A percentile compares a stretch with the other conserved stretches of the same genome.
Conservation (phyloP, 2,329 filamentous ascomycete species). For the Aureobasidium sp. region DNA sequence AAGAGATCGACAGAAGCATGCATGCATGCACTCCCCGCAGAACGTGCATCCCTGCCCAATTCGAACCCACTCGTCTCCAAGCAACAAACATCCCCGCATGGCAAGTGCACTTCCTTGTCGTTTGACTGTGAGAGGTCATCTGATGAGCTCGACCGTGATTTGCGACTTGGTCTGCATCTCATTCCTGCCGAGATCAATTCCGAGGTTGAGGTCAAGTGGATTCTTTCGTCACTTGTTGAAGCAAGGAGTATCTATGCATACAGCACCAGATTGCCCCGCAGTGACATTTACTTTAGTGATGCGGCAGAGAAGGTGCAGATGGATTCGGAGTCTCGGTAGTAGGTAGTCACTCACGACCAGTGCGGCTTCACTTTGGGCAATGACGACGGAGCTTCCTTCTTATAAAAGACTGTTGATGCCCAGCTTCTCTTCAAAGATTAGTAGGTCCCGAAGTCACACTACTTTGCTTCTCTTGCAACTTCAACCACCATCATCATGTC, state of each 20-base stretch:
- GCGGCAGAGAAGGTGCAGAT: neutral
- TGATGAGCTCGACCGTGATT: neutral
- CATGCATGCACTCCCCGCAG: slow-evolving; percentile 6
- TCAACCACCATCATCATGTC: neutral
- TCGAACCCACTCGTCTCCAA: neutral
- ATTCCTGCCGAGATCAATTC: slow-evolving; percentile 7
- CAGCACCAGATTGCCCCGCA: slow-evolving; percentile 3
- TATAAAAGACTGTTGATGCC: slow-evolving; percentile 12
- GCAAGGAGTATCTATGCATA: slow-evolving; percentile 9
- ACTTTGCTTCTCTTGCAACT: neutral
- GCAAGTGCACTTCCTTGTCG: neutral
- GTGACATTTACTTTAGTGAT: neutral
- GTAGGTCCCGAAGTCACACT: neutral
- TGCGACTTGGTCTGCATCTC: neutral
- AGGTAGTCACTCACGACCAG: neutral
- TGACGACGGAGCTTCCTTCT: neutral
- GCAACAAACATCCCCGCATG: slow-evolving; percentile 14
- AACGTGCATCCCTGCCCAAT: slow-evolving; percentile 13
- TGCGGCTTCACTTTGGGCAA: neutral
- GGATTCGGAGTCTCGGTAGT: neutral
- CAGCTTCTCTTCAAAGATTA: neutral
- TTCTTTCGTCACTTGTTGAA: neutral
- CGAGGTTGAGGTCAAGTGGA: neutral
- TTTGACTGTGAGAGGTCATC: slow-evolving; percentile 1
- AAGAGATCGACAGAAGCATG: slow-evolving; percentile 4